phyloP scores from a whole-genome alignment of 2,329 filamentous ascomycete genomes.

The Lachnellula cervina region DNA sequence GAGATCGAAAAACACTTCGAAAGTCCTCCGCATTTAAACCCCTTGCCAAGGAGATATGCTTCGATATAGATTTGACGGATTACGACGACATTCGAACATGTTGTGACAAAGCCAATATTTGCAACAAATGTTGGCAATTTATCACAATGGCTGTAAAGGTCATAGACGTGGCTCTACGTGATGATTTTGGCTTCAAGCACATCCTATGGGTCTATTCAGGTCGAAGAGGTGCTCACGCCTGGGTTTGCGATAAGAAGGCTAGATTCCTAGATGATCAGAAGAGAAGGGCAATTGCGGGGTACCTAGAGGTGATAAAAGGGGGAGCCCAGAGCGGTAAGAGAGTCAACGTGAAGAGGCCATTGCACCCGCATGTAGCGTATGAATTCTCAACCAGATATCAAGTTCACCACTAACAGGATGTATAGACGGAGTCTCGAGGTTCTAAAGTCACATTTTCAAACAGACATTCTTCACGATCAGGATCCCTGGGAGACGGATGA shows the following conservation, averaged over 20 bases:
- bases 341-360: slow-evolving; percentile 75
- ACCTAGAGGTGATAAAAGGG: slow-evolving; percentile 85
- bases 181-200: slow-evolving; percentile 95
- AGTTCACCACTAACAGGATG: slow-evolving; percentile 5
- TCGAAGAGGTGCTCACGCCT: slow-evolving; percentile 92
- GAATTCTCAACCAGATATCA: slow-evolving; percentile 23
- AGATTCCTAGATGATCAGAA: slow-evolving; percentile 80
- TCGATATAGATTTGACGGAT: slow-evolving; percentile 99
- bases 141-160: slow-evolving; percentile 98
- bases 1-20: slow-evolving; percentile 82
- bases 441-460: slow-evolving; percentile 77
- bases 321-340: slow-evolving; percentile 81
- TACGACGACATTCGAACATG: slow-evolving; percentile 97
- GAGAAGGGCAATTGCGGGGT: slow-evolving; percentile 78
- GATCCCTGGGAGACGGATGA: slow-evolving; percentile 75
- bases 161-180: slow-evolving; percentile 76
- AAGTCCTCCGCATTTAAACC: slow-evolving; percentile 81
- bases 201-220: slow-evolving; percentile 99
- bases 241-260: slow-evolving; percentile 90
- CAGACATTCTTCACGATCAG: slow-evolving; percentile 75
- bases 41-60: slow-evolving; percentile 88
- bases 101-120: slow-evolving; percentile 90
- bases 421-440: slow-evolving; percentile 75
- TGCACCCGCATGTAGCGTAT: slow-evolving; percentile 83
- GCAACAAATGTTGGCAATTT: slow-evolving; percentile 90